Conservation (phyloP, 2,329 filamentous ascomycete species). For the Davidsoniella eucalypti region DNA sequence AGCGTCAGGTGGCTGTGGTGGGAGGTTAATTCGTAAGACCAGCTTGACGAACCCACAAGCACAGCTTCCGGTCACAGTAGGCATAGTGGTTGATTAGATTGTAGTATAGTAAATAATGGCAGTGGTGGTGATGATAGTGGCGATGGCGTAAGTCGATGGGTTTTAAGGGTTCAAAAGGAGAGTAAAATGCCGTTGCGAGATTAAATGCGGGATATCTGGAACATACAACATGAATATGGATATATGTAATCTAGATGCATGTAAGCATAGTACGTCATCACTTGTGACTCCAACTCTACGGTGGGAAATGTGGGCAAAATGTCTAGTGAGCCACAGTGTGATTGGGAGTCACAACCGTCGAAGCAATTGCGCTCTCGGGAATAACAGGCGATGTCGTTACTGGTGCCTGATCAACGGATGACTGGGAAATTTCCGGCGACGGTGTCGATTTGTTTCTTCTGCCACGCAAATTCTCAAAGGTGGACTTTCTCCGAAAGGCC, state of each 20-base stretch:
- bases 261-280: not conserved
- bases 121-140: not conserved
- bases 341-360: no score
- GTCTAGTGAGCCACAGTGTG: no score
- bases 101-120: not conserved
- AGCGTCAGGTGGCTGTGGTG: not conserved
- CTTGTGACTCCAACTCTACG: not conserved
- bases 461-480: not conserved
- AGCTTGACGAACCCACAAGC: constrained; percentile 7
- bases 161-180: not conserved
- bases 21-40: constrained; percentile 9
- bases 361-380: no score
- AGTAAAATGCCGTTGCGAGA: not conserved
- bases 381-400: no score
- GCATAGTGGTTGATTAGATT: not conserved
- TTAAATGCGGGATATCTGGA: not conserved
- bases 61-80: constrained; percentile 9
- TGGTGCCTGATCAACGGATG: no score
- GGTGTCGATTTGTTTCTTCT: not conserved
- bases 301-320: no score
- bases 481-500: constrained; percentile 1
- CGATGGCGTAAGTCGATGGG: not conserved
- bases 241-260: not conserved
- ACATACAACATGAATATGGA: no score
- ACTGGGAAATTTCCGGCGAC: no score